Conservation (phyloP, 2,329 filamentous ascomycete genomes). For the Neonectria hederae region DNA sequence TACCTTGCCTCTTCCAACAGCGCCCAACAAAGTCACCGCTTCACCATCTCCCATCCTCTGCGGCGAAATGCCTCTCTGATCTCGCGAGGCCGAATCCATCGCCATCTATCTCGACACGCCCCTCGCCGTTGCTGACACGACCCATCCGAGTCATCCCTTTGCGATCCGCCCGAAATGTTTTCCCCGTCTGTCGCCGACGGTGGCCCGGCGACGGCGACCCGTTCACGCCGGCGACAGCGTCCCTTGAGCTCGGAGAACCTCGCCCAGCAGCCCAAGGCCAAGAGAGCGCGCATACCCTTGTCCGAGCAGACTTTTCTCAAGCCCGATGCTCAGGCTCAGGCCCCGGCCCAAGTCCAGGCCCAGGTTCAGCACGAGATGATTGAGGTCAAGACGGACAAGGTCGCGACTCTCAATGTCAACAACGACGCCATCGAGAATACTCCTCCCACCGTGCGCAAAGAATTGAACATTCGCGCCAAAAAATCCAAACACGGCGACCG, state of each 20-base stretch:
- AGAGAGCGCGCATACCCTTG: constrained; percentile 68
- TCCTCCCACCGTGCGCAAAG: constrained; percentile 54
- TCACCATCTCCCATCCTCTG: constrained; percentile 29
- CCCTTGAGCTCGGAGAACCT: constrained; percentile 65
- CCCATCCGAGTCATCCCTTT: constrained; percentile 25
- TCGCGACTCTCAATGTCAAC: constrained; percentile 55
- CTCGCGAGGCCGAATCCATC: constrained; percentile 37
- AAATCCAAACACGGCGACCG: constrained; percentile 71
- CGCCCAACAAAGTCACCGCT: constrained; percentile 37
- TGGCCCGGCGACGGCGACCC: constrained; percentile 64
- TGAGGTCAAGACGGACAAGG: constrained; percentile 65
- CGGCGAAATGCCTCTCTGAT: constrained; percentile 43
- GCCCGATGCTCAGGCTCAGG: constrained; percentile 48
- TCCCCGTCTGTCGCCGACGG: constrained; percentile 62
- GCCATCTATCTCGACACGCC: constrained; percentile 31
- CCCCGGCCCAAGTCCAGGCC: not conserved
- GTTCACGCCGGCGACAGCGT: constrained; percentile 70
- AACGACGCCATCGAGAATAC: constrained; percentile 59
- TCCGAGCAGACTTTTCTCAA: constrained; percentile 66
- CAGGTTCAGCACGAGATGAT: constrained; percentile 60
- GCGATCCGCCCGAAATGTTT: constrained; percentile 62
- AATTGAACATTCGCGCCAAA: constrained; percentile 69
- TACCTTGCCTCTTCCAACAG: constrained; percentile 23
- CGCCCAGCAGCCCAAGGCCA: constrained; percentile 68
- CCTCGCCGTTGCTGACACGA: constrained; percentile 22